Evolutionary conservation across 2,329 filamentous ascomycete species (phyloP).

Genomic region (Pseudogymnoascus sp.): DNA sequence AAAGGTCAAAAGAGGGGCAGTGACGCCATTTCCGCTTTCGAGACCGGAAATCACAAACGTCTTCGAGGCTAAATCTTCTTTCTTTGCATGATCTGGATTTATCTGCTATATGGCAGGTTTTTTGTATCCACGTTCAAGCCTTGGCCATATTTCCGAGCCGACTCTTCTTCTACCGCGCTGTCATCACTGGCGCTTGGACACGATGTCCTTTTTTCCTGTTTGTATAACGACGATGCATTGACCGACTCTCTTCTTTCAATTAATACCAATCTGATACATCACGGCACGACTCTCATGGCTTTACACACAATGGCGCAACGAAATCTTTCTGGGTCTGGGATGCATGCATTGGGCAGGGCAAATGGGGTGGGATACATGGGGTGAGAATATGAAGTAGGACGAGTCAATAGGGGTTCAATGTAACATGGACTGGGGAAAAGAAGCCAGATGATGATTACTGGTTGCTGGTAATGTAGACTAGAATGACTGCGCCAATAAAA

Average conservation of each 20-base stretch:
- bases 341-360: neutral
- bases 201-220: neutral
- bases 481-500: slow-evolving; percentile 1
- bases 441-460: neutral
- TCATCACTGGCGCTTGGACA: neutral
- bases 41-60: neutral
- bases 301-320: neutral
- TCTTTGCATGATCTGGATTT: neutral
- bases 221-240: neutral
- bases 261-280: neutral
- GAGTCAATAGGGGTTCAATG: neutral
- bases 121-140: neutral
- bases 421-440: neutral
- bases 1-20: neutral
- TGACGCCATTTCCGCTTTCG: neutral
- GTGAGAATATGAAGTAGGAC: neutral
- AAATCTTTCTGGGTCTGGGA: neutral
- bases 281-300: neutral
- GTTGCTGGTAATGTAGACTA: neutral
- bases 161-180: neutral
- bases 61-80: neutral
- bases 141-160: neutral
- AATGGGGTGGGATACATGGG: neutral
- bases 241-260: neutral
- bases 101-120: neutral